These are phyloP conservation scores for Blastobotrys apis DNA, from an alignment of 1,139 yeast genomes.

Conservation along the genomic window DNA sequence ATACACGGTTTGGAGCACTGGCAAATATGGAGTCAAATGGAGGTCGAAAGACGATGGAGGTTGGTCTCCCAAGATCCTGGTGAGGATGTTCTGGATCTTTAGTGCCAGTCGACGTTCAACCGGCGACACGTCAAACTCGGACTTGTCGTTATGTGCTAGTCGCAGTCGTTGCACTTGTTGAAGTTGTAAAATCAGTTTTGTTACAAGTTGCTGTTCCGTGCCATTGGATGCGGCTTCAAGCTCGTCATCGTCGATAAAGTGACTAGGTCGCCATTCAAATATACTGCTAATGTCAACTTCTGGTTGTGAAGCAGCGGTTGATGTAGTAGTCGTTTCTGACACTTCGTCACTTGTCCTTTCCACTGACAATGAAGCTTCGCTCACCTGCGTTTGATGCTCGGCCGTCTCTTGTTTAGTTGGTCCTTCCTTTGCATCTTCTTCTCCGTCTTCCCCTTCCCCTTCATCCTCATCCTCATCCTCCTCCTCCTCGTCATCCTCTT, in stretches of 20 bases:
- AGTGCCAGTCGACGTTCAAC: conserved; percentile 49
- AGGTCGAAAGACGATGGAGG: conserved; percentile 29
- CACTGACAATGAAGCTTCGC: conserved; percentile 12
- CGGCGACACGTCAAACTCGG: conserved; percentile 36
- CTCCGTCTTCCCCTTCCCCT: neutral
- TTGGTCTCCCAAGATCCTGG: conserved; percentile 40
- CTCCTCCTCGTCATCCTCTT: conserved; percentile 15
- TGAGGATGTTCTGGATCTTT: conserved; percentile 48
- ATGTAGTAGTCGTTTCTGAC: conserved; percentile 18
- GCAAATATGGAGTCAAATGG: conserved; percentile 41
- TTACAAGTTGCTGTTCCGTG: conserved; percentile 52
- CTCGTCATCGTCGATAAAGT: conserved; percentile 51
- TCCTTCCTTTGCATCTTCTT: neutral
- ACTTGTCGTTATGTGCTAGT: conserved; percentile 35
- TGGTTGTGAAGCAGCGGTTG: neutral
- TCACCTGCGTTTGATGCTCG: conserved; percentile 9
- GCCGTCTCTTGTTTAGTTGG: conserved; percentile 16
- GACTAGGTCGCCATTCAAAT: conserved; percentile 52
- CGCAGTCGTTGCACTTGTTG: conserved; percentile 63
- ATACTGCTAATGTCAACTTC: conserved; percentile 44
- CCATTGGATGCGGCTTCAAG: conserved; percentile 45
- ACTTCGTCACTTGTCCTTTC: conserved; percentile 18
- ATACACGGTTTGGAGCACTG: conserved; percentile 70
- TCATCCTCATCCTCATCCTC: conserved; percentile 8
- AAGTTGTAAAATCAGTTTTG: conserved; percentile 51